phyloP scores from a whole-genome alignment of 2,329 filamentous ascomycete species.

The Coniochaeta sp. region DNA sequence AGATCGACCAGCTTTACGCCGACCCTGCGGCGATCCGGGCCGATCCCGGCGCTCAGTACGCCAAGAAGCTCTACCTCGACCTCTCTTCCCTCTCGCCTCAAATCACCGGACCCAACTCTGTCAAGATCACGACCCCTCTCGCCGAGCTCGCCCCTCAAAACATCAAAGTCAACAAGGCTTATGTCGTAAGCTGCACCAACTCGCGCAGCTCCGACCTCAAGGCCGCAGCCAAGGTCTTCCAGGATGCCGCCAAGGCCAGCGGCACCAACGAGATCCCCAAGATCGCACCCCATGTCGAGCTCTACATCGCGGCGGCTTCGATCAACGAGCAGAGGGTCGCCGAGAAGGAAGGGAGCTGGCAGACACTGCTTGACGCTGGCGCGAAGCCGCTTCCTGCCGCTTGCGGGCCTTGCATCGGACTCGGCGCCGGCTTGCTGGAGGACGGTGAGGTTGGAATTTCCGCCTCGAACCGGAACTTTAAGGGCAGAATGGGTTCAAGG shows the following conservation, averaged over 20 bases:
- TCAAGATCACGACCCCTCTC: conserved; percentile 79
- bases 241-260: conserved; percentile 62
- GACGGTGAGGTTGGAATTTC: conserved; percentile 80
- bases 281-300: conserved; percentile 67
- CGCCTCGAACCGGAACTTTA: conserved; percentile 84
- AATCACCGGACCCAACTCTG: conserved; percentile 82
- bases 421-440: conserved; percentile 70
- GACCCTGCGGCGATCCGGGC: conserved; percentile 52
- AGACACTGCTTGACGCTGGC: conserved; percentile 71
- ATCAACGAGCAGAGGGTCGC: conserved; percentile 67
- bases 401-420: conserved; percentile 82
- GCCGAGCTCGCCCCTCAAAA: conserved; percentile 63
- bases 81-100: conserved; percentile 78
- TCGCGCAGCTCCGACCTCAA: conserved; percentile 72
- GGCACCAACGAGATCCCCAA: conserved; percentile 46
- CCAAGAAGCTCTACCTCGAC: conserved; percentile 76
- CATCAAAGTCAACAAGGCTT: conserved; percentile 77
- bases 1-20: conserved; percentile 64
- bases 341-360: conserved; percentile 80
- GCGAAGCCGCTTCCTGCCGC: neutral
- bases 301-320: conserved; percentile 89
- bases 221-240: conserved; percentile 79
- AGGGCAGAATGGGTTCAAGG: conserved; percentile 82
- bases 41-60: conserved; percentile 72
- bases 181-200: conserved; percentile 89